Evolutionary conservation across 805 yeast species (phyloP).

Genomic region (Debaryomyces maramus): DNA sequence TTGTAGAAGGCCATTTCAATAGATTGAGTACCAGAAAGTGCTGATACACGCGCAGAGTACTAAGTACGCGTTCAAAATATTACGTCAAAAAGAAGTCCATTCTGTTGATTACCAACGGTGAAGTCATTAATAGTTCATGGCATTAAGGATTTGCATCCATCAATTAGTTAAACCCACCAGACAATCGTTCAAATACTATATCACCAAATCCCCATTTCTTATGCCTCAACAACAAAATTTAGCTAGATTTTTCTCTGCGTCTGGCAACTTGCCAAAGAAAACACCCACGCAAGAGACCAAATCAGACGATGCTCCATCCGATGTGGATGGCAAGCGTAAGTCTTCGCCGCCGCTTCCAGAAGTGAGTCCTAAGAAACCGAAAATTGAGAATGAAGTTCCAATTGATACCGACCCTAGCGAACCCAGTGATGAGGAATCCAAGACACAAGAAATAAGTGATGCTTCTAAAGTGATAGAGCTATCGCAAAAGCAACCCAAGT

Average conservation of each 20-base stretch:
- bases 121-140: background rate
- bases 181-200: background rate
- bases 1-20: no score
- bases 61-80: no score
- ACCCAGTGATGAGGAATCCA: conserved; percentile 4
- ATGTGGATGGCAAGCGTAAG: conserved; percentile 2
- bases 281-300: background rate
- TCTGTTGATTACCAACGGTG: no score
- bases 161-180: background rate
- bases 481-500: conserved; percentile 10
- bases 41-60: no score
- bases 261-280: background rate
- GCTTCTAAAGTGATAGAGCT: conserved; percentile 15
- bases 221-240: conserved; percentile 36
- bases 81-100: no score
- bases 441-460: conserved; percentile 9
- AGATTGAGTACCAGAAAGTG: no score
- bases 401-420: background rate
- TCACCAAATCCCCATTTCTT: background rate
- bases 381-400: conserved; percentile 1
- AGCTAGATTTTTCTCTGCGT: conserved; percentile 27
- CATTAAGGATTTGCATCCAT: background rate
- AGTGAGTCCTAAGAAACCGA: background rate
- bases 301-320: background rate
- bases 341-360: background rate